A percentile compares a stretch with the other conserved stretches of the same genome.
Conservation (phyloP, 2,329 filamentous ascomycete species). For the Coniosporium tulheliwenetii region DNA sequence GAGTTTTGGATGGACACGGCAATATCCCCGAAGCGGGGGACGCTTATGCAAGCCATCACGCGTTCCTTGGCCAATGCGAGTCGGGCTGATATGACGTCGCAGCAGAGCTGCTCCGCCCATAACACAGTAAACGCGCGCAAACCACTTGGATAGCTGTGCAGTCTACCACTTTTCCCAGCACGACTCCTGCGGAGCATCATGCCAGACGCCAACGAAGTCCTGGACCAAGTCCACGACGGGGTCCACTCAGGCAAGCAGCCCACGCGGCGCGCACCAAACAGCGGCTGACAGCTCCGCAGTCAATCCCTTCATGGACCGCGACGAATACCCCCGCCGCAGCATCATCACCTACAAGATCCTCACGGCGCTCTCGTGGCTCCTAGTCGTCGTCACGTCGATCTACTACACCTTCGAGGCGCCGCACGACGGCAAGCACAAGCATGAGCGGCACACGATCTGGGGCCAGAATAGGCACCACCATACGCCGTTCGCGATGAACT, state of each 20-base stretch:
- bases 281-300: constrained; percentile 24
- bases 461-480: constrained; percentile 50
- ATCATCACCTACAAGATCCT: constrained; percentile 62
- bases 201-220: no score
- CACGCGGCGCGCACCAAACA: not conserved
- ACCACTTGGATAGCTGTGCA: no score
- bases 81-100: no score
- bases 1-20: no score
- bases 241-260: not conserved
- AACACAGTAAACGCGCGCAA: no score
- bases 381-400: constrained; percentile 55
- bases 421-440: constrained; percentile 38
- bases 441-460: constrained; percentile 47
- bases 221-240: no score
- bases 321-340: constrained; percentile 44
- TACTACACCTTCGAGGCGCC: constrained; percentile 57
- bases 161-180: no score
- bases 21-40: no score
- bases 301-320: constrained; percentile 63
- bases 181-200: no score
- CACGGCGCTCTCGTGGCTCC: constrained; percentile 57
- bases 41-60: no score
- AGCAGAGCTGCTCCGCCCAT: no score
- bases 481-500: constrained; percentile 64
- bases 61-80: no score